Base-by-base conservation (phyloP, 345 rosid genomes). In the Acer campestre region DNA sequence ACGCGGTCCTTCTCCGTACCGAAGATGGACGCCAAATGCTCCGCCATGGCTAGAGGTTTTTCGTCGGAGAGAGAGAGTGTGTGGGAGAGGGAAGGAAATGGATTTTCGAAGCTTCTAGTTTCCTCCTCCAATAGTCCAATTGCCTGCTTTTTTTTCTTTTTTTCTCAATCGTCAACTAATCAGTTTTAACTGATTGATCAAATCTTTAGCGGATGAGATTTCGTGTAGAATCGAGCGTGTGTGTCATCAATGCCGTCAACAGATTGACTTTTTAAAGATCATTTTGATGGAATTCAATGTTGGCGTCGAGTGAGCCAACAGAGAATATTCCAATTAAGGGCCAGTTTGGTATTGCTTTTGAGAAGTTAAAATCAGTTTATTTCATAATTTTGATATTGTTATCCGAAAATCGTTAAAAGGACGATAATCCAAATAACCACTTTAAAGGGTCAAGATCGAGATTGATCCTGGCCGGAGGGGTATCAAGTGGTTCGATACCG, bases 1-100 rank as follows among this genome's bases (percentile, higher is more conserved):
- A 90, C 97, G 25, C 94, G 86, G 84, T 92, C 94, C 77, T 92
- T 92, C 67, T 92, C 94, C 5, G 94, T 92, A 10, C 97, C 94
- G 81, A 89, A 92, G 68, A 90, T 92, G 61, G 89, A 86, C n/a
- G 98, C 98, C 79, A 94, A 86, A 86, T 94, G 98, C 89, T 94
- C 98, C 86, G 97, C 98, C 98, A 95, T 94, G 73, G 80, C 74
- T 58, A 58, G 73, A 35, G 70, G 77, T 74, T 74, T 38, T 38
- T 40, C 64, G 14, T 63, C 38, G 3, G 31, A n/a, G 25, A 23
- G 69, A 73, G 48, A 66, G n/a, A 12, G 69, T n/a, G 69, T 68
- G 46, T 58, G 31, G 11, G 25, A 17, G 35, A 31, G 35, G 5
- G 69, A 27, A 67, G 64, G 74, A 25, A 14, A 8, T 31, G 29